phyloP scores from a whole-genome alignment of 331 rosid species.

The Stylosanthes scabra region DNA sequence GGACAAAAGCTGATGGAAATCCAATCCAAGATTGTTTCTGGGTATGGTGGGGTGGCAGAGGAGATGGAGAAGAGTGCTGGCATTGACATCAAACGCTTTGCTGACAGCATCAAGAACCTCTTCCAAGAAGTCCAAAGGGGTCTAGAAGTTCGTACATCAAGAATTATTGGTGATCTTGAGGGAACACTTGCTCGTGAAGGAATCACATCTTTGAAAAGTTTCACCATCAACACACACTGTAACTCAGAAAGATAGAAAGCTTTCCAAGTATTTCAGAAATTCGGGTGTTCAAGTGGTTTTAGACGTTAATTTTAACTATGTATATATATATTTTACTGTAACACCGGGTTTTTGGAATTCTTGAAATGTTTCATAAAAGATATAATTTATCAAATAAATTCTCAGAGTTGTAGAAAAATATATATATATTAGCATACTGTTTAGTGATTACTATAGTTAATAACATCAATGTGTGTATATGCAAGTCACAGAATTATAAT shows the following conservation, averaged over 20 bases:
- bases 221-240: too few relatives aligned
- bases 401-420: too few relatives aligned
- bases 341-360: too few relatives aligned
- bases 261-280: too few relatives aligned
- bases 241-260: too few relatives aligned
- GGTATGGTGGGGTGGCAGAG: conserved; percentile 64
- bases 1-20: conserved; percentile 82
- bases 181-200: conserved; percentile 96
- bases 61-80: conserved; percentile 70
- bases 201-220: conserved; percentile 53
- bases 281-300: too few relatives aligned
- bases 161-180: conserved; percentile 93
- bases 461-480: conserved; percentile 58
- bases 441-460: conserved; percentile 35
- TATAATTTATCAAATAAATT: too few relatives aligned
- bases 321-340: too few relatives aligned
- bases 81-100: conserved; percentile 78
- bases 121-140: conserved; percentile 94
- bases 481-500: conserved; percentile 39
- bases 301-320: too few relatives aligned
- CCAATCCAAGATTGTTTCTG: conserved; percentile 66
- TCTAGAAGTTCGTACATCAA: conserved; percentile 79
- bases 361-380: too few relatives aligned
- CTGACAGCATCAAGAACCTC: conserved; percentile 63
- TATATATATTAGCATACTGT: conserved; percentile 5